Evolutionary conservation across 495 filamentous ascomycete genomes (phyloP), one percentile per base, ranked within the genome.

Genomic region (Glutinoglossum americanum): DNA sequence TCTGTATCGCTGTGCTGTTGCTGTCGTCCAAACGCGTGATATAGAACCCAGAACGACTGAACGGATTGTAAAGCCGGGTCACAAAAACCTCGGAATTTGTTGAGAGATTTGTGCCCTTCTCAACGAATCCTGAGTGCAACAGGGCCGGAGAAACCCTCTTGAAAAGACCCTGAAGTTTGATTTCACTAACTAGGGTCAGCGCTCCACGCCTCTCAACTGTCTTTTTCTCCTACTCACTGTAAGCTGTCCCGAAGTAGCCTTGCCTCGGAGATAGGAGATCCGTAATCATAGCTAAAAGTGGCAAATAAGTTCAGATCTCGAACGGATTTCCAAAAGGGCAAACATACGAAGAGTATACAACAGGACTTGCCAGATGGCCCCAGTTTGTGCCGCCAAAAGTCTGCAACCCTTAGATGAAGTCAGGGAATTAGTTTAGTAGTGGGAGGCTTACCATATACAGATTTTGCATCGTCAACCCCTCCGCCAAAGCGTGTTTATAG

Each of bases 361-460:
- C 21, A 60, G 59, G 59, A 30, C 37, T 41, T 41, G 37, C 37
- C 37, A 41, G 37, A 41, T 41, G 37, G 37, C 59, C 62, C 62
- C 63, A 65, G 53, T 65, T 65, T 8, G 63, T 65, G 9, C 63
- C 63, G 15, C 63, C 63, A 56, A 65, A 64, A 41, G 61, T 37
- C 33, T 15, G 21, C 4, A 8, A 30, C 11, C 30, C 32, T 19
- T 41, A 41, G 15, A 17, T 17, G 37, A 17, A 41, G 17, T 41
- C 37, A 5, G 17, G 37, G 13, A 17, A 41, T 9, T 13, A 17
- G 37, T 41, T 41, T 2, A 11, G 17, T 41, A 11, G 15, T 3
- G 17, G 26, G 13, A 15, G 4, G 54, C 6, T 10, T n/a, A 32
- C 35, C 63, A 64, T 65, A 55, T 65, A 65, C 37, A 65, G 57